These are phyloP conservation scores for Stagonosporopsis rhizophila DNA, from an alignment of 2,329 filamentous ascomycete species.

Conservation along the genomic window DNA sequence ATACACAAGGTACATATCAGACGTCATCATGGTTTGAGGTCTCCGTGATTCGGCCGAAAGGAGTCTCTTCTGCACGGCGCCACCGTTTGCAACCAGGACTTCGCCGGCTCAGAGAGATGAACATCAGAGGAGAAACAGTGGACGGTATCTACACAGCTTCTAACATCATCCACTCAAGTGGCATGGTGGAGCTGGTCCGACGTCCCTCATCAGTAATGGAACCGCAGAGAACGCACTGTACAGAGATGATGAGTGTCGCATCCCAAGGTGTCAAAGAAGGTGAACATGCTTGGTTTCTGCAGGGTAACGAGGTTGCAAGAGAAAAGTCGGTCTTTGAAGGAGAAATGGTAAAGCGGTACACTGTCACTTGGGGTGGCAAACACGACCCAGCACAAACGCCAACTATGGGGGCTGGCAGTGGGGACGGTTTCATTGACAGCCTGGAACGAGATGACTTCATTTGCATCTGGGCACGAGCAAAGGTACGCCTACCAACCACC, in stretches of 20 bases:
- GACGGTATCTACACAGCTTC: neutral
- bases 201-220: conserved; percentile 16
- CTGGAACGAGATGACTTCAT: conserved; percentile 26
- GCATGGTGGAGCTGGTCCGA: conserved; percentile 3
- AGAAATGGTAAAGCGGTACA: conserved; percentile 22
- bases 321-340: conserved; percentile 20
- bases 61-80: neutral
- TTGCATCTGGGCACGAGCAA: conserved; percentile 28
- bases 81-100: conserved; percentile 1
- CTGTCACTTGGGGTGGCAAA: conserved; percentile 23
- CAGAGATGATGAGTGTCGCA: conserved; percentile 19
- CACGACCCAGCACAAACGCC: conserved; percentile 10
- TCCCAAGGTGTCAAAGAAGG: conserved; percentile 15
- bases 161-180: neutral
- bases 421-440: conserved; percentile 24
- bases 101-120: conserved; percentile 1
- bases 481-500: conserved; percentile 21
- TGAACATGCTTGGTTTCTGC: conserved; percentile 29
- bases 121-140: neutral
- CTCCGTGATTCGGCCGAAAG: conserved; percentile 15
- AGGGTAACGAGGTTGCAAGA: conserved; percentile 29
- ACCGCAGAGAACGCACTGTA: conserved; percentile 18
- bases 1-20: conserved; percentile 18
- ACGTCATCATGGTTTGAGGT: conserved; percentile 35
- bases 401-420: conserved; percentile 23